Conservation (phyloP, 2,329 filamentous ascomycete genomes). For the Didymella sp. region DNA sequence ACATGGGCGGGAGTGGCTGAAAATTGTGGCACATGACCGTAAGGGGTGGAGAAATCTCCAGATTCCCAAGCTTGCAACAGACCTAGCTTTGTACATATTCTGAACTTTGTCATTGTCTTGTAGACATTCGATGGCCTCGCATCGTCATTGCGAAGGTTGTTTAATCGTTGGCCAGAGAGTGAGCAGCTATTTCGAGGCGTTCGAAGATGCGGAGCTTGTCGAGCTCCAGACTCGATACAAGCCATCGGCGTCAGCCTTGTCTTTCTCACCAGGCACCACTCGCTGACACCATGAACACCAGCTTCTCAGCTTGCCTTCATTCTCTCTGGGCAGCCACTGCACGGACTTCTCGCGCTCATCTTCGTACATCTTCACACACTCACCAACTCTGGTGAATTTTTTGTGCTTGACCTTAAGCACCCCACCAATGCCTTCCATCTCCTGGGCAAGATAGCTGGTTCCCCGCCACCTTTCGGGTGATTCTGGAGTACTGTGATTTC, state of each 20-base stretch:
- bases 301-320: constrained; percentile 71
- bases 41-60: too few relatives aligned
- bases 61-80: too few relatives aligned
- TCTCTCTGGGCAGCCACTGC: constrained; percentile 73
- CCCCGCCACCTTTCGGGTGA: constrained; percentile 58
- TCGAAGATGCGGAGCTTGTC: constrained; percentile 12
- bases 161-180: too few relatives aligned
- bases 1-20: neutral
- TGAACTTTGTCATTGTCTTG: neutral
- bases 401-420: constrained; percentile 88
- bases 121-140: neutral
- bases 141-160: neutral
- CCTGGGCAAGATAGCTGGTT: constrained; percentile 82
- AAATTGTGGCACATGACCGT: neutral
- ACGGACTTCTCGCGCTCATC: constrained; percentile 58
- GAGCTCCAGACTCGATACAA: constrained; percentile 15
- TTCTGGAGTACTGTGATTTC: constrained; percentile 28
- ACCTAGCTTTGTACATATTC: too few relatives aligned
- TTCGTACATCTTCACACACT: constrained; percentile 83
- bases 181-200: neutral
- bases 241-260: constrained; percentile 33
- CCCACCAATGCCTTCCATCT: constrained; percentile 90
- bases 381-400: constrained; percentile 79
- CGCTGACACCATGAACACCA: constrained; percentile 94
- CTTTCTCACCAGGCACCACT: constrained; percentile 68